Conservation (phyloP, 805 yeast species). For the Candida tallmaniae region DNA sequence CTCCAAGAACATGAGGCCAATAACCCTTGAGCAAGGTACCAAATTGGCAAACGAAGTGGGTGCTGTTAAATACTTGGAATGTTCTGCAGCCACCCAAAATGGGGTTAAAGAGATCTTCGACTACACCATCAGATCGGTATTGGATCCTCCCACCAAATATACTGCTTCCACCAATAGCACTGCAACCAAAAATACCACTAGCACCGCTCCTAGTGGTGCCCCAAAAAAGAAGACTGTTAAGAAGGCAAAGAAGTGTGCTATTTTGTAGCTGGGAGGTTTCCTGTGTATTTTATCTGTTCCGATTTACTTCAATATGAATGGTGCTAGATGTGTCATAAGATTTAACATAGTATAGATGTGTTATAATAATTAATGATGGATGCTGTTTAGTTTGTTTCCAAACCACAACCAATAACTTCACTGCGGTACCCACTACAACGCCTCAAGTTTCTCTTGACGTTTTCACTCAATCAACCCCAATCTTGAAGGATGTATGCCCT, state of each 20-base stretch:
- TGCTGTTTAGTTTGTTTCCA: neutral
- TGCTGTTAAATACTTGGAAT: constrained; percentile 73
- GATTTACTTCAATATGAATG: neutral
- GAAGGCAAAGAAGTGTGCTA: constrained; percentile 36
- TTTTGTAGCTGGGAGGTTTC: constrained; percentile 27
- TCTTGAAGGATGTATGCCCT: constrained; percentile 63
- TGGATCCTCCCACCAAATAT: constrained; percentile 42
- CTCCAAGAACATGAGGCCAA: constrained; percentile 58
- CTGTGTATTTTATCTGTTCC: neutral
- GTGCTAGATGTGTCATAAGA: constrained; percentile 5
- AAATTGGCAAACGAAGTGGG: constrained; percentile 67
- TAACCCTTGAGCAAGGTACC: constrained; percentile 57
- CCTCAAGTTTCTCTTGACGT: neutral
- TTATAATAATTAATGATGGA: constrained; percentile 2
- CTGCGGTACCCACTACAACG: no score
- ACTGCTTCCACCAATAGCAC: constrained; percentile 11
- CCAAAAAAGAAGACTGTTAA: constrained; percentile 24
- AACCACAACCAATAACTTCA: no score
- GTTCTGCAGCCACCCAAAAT: constrained; percentile 84
- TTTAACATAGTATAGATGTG: constrained; percentile 4
- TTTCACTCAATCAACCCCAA: constrained; percentile 38
- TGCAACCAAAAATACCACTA: constrained; percentile 7
- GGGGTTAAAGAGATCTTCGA: constrained; percentile 87
- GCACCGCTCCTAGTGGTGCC: constrained; percentile 4
- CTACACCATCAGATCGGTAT: constrained; percentile 68